Percentiles rank a stretch among this genome's conserved stretches.
These are phyloP conservation scores for Penicillium palitans DNA, from an alignment of 2,329 filamentous ascomycete species.

Conservation along the genomic window DNA sequence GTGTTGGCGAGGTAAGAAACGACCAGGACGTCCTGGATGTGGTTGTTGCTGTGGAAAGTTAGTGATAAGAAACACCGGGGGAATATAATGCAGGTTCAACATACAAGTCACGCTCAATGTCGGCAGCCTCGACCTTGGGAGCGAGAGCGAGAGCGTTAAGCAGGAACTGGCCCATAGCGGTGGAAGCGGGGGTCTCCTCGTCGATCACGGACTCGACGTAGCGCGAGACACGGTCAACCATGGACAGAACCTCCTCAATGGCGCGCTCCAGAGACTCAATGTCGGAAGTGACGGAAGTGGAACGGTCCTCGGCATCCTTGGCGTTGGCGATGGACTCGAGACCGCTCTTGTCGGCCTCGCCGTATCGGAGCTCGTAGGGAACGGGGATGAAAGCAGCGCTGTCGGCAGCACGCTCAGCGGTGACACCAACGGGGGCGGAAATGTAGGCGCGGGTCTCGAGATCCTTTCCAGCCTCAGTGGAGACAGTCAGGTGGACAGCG, in stretches of 20 bases:
- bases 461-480: constrained; percentile 81
- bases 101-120: constrained; percentile 93
- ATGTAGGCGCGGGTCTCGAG: constrained; percentile 94
- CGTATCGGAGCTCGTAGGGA: constrained; percentile 89
- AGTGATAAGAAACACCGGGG: constrained; percentile 22
- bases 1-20: constrained; percentile 98
- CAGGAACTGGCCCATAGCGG: constrained; percentile 88
- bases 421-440: constrained; percentile 90
- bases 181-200: constrained; percentile 84
- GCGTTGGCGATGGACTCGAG: constrained; percentile 83
- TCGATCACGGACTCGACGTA: constrained; percentile 91
- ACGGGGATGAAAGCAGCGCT: constrained; percentile 97
- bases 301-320: constrained; percentile 73
- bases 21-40: constrained; percentile 97
- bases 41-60: constrained; percentile 72
- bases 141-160: constrained; percentile 91
- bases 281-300: constrained; percentile 75
- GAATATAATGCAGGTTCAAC: constrained; percentile 23
- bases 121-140: constrained; percentile 86
- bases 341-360: constrained; percentile 72
- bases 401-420: constrained; percentile 89
- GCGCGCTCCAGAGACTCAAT: constrained; percentile 85
- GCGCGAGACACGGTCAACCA: constrained; percentile 86
- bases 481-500: constrained; percentile 95
- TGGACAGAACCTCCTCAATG: constrained; percentile 80